These are phyloP conservation scores for Pythium aquatile DNA, from an alignment of 352 stramenopile genomes.

Conservation along the genomic window DNA sequence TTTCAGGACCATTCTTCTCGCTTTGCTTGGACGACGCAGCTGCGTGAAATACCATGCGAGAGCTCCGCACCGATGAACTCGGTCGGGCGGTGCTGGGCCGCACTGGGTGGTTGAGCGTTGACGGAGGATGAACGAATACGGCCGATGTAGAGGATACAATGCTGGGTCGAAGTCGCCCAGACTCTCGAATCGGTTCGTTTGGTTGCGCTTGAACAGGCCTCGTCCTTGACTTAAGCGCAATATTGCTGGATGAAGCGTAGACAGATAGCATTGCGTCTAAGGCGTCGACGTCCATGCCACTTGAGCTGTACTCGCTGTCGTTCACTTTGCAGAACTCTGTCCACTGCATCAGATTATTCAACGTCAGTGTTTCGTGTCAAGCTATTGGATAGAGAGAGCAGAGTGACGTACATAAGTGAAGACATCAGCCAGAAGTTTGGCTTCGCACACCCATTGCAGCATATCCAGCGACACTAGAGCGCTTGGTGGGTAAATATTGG, in stretches of 20 bases:
- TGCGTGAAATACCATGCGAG: not conserved
- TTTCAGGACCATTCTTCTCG: not conserved
- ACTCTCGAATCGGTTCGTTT: not conserved
- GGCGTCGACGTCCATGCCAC: slow-evolving; percentile 57
- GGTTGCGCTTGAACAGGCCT: not conserved
- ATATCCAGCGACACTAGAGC: slow-evolving; percentile 33
- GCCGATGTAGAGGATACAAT: not conserved
- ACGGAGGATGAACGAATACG: not conserved
- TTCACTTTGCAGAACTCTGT: slow-evolving; percentile 34
- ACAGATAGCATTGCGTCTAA: slow-evolving; percentile 50
- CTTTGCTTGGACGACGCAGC: not conserved
- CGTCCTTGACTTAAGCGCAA: not conserved
- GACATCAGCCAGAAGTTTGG: slow-evolving; percentile 36
- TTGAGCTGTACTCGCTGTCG: slow-evolving; percentile 13
- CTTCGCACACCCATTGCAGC: slow-evolving; percentile 35
- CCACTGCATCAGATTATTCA: slow-evolving; percentile 31
- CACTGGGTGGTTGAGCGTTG: not conserved
- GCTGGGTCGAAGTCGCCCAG: not conserved
- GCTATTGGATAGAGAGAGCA: not conserved
- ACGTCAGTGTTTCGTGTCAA: not conserved
- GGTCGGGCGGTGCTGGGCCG: not conserved
- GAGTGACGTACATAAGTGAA: slow-evolving; percentile 42
- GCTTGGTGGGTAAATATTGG: slow-evolving; percentile 38
- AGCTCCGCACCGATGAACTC: not conserved
- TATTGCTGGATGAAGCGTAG: slow-evolving; percentile 22